Evolutionary conservation across 2,329 filamentous ascomycete genomes (phyloP).

Genomic region (Diaporthe velutina): DNA sequence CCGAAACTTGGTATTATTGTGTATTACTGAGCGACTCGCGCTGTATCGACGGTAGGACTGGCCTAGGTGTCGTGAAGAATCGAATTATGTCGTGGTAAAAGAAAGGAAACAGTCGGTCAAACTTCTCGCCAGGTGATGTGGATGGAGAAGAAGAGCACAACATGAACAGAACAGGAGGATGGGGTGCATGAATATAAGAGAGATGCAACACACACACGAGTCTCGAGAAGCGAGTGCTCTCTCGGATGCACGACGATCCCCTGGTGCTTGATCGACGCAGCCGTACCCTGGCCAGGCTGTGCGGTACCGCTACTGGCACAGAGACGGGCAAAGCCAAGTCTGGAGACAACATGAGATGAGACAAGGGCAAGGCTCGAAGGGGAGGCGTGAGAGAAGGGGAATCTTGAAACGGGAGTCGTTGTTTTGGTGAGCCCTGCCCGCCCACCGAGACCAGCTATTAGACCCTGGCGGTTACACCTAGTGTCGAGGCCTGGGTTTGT

Average conservation of each 20-base stretch:
- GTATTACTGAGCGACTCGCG: constrained; percentile 58
- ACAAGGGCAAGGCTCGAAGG: constrained; percentile 34
- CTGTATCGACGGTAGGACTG: constrained; percentile 60
- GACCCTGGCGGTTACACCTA: constrained; percentile 23
- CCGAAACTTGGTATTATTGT: constrained; percentile 18
- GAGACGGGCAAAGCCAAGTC: constrained; percentile 30
- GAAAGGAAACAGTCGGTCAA: constrained; percentile 42
- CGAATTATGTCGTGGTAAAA: constrained; percentile 41
- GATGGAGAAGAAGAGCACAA: constrained; percentile 43
- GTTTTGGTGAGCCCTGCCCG: constrained; percentile 34
- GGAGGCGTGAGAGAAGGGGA: constrained; percentile 19
- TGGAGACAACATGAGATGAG: constrained; percentile 20
- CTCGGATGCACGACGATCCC: constrained; percentile 36
- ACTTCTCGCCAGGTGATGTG: constrained; percentile 40
- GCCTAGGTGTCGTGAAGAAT: constrained; percentile 53
- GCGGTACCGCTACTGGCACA: constrained; percentile 30
- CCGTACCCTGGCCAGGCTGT: constrained; percentile 33
- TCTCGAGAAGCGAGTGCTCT: constrained; percentile 26
- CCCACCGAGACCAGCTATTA: constrained; percentile 24
- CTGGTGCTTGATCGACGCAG: constrained; percentile 38
- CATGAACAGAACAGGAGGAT: constrained; percentile 42
- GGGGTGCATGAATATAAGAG: constrained; percentile 43
- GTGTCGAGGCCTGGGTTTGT: constrained; percentile 22
- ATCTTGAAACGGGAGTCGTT: constrained; percentile 34
- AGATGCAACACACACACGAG: constrained; percentile 30